Evolutionary conservation across 2,329 filamentous ascomycete genomes (phyloP).

Genomic region (Rhexocercosporidium sp.): DNA sequence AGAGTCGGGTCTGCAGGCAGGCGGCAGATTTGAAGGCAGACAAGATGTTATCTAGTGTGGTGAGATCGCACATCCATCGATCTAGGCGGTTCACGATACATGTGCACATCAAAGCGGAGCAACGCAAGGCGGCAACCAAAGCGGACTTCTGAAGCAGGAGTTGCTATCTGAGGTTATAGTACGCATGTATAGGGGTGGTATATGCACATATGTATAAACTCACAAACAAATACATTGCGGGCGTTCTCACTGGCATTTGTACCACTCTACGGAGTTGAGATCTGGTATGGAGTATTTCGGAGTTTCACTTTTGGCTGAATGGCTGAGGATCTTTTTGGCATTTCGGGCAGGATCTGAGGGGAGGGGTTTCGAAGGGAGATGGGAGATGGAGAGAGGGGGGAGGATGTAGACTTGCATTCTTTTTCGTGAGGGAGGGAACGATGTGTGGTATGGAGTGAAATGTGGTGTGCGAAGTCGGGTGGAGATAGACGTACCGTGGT

Average conservation of each 20-base stretch:
- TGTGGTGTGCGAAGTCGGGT: not conserved
- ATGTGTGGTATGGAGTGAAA: not conserved
- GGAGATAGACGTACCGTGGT: not conserved
- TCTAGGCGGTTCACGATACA: no score
- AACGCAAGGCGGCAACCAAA: not conserved
- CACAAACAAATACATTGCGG: not conserved
- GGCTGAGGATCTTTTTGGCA: not conserved
- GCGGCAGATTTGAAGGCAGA: not conserved
- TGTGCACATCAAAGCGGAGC: not conserved
- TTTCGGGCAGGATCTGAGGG: not conserved
- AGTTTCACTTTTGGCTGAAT: not conserved
- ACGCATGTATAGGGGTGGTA: not conserved
- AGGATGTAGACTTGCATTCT: not conserved
- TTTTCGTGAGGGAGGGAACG: not conserved
- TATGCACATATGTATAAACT: not conserved
- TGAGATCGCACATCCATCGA: not conserved
- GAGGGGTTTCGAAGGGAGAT: no score
- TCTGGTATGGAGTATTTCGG: not conserved
- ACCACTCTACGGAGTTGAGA: not conserved
- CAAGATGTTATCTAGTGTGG: not conserved
- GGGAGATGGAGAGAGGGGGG: not conserved
- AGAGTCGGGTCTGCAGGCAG: slow-evolving; percentile 7
- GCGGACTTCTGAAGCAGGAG: not conserved
- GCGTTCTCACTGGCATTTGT: not conserved
- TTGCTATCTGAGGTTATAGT: not conserved